phyloP scores from a whole-genome alignment of 176 grass and related monocot genomes.

The Elymus sibiricus region DNA sequence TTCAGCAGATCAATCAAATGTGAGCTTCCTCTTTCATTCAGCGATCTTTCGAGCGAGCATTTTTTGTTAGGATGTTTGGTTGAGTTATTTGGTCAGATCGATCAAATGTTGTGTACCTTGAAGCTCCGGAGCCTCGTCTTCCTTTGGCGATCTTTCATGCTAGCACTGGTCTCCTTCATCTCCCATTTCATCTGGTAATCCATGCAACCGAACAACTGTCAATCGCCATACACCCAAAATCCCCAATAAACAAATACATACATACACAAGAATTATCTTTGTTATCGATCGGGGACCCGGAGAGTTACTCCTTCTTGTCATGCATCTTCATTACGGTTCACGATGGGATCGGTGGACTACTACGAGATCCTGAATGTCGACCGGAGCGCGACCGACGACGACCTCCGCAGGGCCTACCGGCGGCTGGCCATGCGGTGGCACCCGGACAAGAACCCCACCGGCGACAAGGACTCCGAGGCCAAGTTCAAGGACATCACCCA shows the following conservation, averaged over 20 bases:
- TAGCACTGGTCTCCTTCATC: slow-evolving; percentile 1
- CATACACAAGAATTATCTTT: neutral
- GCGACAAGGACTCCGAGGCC: slow-evolving; percentile 44
- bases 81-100: neutral
- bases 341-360: slow-evolving; percentile 42
- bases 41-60: neutral
- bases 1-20: neutral
- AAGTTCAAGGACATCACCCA: slow-evolving; percentile 66
- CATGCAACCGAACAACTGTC: neutral
- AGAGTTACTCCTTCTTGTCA: neutral
- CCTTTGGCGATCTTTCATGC: slow-evolving; percentile 12
- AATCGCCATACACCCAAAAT: neutral
- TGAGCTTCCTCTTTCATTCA: neutral
- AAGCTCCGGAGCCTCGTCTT: slow-evolving; percentile 36
- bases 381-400: slow-evolving; percentile 39
- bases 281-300: neutral
- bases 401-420: slow-evolving; percentile 45
- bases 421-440: slow-evolving; percentile 61
- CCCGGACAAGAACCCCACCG: slow-evolving; percentile 51
- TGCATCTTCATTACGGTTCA: slow-evolving; percentile 16
- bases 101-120: slow-evolving; percentile 32
- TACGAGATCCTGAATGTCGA: slow-evolving; percentile 43
- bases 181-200: slow-evolving; percentile 52
- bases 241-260: neutral
- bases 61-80: neutral